Evolutionary conservation across 208 protist genomes (phyloP), one percentile per base, ranked within the genome.

Genomic region (Leishmania gerbilli): DNA sequence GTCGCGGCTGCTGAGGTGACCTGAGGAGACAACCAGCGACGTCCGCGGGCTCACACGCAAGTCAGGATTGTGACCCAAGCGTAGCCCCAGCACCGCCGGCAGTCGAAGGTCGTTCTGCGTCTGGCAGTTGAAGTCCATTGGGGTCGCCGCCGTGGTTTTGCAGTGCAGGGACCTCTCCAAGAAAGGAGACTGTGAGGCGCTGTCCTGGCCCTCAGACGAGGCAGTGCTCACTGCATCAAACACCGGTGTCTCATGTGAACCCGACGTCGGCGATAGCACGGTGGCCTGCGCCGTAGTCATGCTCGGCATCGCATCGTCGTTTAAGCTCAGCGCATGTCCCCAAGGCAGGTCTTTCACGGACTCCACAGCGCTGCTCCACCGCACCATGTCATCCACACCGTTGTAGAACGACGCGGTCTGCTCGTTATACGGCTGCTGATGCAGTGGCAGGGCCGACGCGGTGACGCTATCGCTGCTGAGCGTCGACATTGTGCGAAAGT

Each of bases 361-460:
- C 21, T 78, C 64, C 56, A 76, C 83, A n/a, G 56, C 64, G 42
- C 65, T 60, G 69, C 55, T 13, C 60, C 79, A 64, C 8, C 60
- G 34, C 17, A 67, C 53, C 58, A 76, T 45, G 49, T 64, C 56
- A 40, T 80, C 76, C 0, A 84, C 42, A n/a, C 85, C 69, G 75
- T 86, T 87, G 84, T 91, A 91, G 71, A 91, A 91, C 42, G 71
- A 71, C 40, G 85, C 86, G 17, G 85, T 90, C 19, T 75, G 77
- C 42, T 71, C 76, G 58, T 31, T 90, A 80, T 90, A 92, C 55
- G 83, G 89, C 79, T 91, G 88, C 65, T 86, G 81, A 47, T 92
- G 87, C 49, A 92, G n/a, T 7, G 84, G 87, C 13, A 88, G 24
- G 19, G 27, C 42, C 51, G 71, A 79, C 24, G 40, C 31, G 40